Base-by-base conservation (phyloP, 2,329 filamentous ascomycete genomes). In the Penicillium verrucosum region DNA sequence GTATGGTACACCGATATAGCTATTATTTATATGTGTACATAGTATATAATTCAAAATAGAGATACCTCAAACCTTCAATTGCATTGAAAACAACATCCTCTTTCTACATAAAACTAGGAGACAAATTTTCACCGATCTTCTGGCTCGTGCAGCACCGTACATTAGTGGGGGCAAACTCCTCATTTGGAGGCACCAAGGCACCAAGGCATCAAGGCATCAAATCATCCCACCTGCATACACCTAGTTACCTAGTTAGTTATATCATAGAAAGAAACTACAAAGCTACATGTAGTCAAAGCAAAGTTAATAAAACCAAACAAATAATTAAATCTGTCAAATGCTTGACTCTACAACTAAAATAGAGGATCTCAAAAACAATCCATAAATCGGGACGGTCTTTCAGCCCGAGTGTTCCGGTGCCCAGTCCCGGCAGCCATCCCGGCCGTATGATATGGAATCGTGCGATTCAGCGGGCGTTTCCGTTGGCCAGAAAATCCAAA, bases 161-260 rank as follows among this genome's bases (percentile, higher is more conserved):
- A 54, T 54, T 40, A 47, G 34, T 53, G 50, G 30, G 50, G 44
- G 36, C 21, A 42, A 32, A 27, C 51, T 40, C 43, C 51, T 53
- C 42, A 29, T 47, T 47, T 27, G 18, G 3, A 32, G 18, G 32
- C 42, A 16, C 5, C 34, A 48, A 54, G 51, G 51, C 51, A 54
- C 1, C 41, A 38, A 52, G 43, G 36, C 51, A 54, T 42, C 41
- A 38, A 52, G 43, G 36, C 51, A 54, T 42, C 14, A 30, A 25
- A 30, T 38, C 10, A 23, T 48, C 23, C 32, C 27, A 32, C 27
- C 21, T 30, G 14, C 21, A 40, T 37, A 11, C 16, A 21, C 10
- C n/a, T 18, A 18, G 18, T 18, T 18, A 21, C 21, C 2, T 21
- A 3, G 2, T 0, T 21, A 3, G 2, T 0, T 44, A 44, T 10